These are phyloP conservation scores for Raphanus sativus DNA, from an alignment of 345 rosid species.

Conservation along the genomic window DNA sequence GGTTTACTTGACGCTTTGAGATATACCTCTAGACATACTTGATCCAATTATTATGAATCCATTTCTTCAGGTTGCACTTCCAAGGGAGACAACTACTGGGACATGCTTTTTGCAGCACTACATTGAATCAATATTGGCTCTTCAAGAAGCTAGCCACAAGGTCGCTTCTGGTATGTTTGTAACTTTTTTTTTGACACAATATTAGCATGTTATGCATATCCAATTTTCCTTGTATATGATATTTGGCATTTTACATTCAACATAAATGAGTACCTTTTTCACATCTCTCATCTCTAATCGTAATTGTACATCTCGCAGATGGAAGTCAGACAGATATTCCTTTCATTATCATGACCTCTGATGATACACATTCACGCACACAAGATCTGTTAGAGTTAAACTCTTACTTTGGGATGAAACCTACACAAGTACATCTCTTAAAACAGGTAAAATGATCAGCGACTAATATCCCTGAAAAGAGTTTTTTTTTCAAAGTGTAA, in stretches of 20 bases:
- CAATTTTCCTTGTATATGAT: background rate
- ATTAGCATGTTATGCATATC: background rate
- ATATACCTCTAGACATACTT: background rate
- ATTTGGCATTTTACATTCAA: background rate
- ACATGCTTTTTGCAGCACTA: conserved; percentile 83
- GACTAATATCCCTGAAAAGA: background rate
- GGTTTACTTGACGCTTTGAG: background rate
- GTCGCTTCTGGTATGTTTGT: conserved; percentile 58
- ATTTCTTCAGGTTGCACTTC: conserved; percentile 80
- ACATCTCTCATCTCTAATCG: background rate
- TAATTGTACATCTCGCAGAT: conserved; percentile 43
- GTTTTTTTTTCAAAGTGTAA: background rate
- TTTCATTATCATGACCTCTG: conserved; percentile 92
- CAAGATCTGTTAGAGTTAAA: conserved; percentile 64
- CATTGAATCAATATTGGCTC: conserved; percentile 80
- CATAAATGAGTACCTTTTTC: background rate
- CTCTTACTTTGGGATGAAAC: conserved; percentile 87
- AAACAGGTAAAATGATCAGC: conserved; percentile 65
- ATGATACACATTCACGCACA: conserved; percentile 86
- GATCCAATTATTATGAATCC: conserved; percentile 4
- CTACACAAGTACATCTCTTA: conserved; percentile 79
- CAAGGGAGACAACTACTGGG: conserved; percentile 82
- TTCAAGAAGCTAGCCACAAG: conserved; percentile 75
- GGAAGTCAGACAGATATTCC: conserved; percentile 64
- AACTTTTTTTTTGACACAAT: conserved; percentile 2